Percentiles rank a stretch among this genome's conserved stretches.
Conservation (phyloP, 1,284 basidiomycete species). For the Volvariella surrecta region DNA sequence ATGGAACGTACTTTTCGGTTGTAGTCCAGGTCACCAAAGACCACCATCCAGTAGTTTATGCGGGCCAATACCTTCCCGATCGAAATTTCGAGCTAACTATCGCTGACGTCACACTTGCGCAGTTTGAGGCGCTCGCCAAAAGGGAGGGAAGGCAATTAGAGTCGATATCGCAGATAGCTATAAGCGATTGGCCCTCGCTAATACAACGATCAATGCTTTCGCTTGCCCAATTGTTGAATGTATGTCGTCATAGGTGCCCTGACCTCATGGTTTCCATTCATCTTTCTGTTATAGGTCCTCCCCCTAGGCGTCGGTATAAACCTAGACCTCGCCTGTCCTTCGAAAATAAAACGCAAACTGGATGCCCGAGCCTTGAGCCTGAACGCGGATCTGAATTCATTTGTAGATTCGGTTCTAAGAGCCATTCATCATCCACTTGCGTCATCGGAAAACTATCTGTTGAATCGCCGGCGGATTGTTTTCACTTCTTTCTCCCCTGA, state of each 20-base stretch:
- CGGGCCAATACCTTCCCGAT: conserved; percentile 67
- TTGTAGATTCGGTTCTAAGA: conserved; percentile 77
- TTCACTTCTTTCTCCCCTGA: conserved; percentile 87
- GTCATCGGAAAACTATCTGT: conserved; percentile 33
- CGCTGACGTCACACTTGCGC: conserved; percentile 72
- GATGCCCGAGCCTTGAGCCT: conserved; percentile 35
- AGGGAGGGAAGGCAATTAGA: conserved; percentile 37
- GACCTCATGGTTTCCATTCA: conserved; percentile 6
- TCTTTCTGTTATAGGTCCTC: conserved; percentile 43
- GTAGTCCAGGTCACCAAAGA: conserved; percentile 92
- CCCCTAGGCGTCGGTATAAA: conserved; percentile 71
- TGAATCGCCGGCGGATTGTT: conserved; percentile 63
- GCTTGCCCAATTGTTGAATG: conserved; percentile 66
- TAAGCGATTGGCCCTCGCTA: conserved; percentile 45
- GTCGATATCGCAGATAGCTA: conserved; percentile 14
- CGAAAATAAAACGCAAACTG: conserved; percentile 26
- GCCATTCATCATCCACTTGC: conserved; percentile 68
- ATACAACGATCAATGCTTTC: conserved; percentile 58
- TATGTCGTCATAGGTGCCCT: conserved; percentile 23
- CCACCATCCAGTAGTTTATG: conserved; percentile 77
- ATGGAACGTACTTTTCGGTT: conserved; percentile 81
- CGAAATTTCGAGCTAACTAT: conserved; percentile 74
- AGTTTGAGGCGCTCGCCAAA: conserved; percentile 67
- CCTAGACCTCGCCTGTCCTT: conserved; percentile 73
- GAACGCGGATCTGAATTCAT: conserved; percentile 65